A percentile compares a stretch with the other conserved stretches of the same genome.
Conservation (phyloP, 768 basidiomycete species). For the Crepidotus variabilis region DNA sequence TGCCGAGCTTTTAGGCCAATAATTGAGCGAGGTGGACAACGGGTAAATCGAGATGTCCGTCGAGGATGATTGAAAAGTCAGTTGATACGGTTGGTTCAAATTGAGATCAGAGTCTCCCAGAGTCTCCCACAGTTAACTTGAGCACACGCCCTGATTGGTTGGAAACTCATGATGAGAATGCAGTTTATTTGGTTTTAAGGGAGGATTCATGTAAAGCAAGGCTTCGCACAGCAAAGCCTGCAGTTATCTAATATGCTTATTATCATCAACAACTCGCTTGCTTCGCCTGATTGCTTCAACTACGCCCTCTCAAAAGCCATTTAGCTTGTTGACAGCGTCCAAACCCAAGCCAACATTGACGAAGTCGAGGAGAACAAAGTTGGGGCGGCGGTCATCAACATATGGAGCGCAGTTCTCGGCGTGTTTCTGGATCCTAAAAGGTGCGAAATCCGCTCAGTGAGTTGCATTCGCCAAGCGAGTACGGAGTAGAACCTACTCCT, state of each 20-base stretch:
- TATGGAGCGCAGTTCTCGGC: conserved; percentile 39
- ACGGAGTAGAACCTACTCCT: conserved; percentile 26
- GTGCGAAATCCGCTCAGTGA: too few relatives aligned
- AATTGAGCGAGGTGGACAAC: too few relatives aligned
- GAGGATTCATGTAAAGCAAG: background rate
- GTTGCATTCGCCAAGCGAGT: background rate
- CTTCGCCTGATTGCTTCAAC: background rate
- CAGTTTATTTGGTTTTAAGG: too few relatives aligned
- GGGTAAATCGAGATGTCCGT: too few relatives aligned
- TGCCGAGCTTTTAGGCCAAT: too few relatives aligned
- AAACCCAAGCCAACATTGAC: conserved; percentile 43
- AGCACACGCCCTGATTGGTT: too few relatives aligned
- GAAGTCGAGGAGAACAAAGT: conserved; percentile 49
- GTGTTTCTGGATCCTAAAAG: conserved; percentile 16
- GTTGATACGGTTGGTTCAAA: too few relatives aligned
- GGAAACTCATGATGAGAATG: too few relatives aligned
- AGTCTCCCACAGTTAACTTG: too few relatives aligned
- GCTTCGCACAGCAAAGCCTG: background rate
- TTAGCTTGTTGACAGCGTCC: conserved; percentile 38
- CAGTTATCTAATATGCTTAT: background rate
- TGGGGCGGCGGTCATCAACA: conserved; percentile 38
- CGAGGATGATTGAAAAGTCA: too few relatives aligned
- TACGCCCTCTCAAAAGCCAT: conserved; percentile 27
- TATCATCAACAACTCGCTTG: background rate
- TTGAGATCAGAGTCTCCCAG: too few relatives aligned